Percentiles rank a stretch among this genome's conserved stretches.
Evolutionary conservation across 495 filamentous ascomycete genomes (phyloP).

Genomic region (Neurospora tetrasperma): DNA sequence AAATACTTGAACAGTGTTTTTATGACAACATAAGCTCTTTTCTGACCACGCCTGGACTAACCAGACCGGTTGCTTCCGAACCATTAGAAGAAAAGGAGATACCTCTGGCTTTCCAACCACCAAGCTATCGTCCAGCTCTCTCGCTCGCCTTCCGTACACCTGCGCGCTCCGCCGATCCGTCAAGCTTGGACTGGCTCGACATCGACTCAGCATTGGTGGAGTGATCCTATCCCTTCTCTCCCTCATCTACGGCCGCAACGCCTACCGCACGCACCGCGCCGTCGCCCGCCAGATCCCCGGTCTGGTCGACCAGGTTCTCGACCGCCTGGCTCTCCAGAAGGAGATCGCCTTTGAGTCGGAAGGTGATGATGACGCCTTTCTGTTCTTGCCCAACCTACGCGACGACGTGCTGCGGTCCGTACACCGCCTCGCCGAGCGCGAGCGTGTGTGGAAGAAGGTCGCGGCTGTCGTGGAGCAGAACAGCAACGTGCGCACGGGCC

Average conservation of each 20-base stretch:
- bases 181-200: constrained; percentile 82
- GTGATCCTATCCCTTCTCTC: constrained; percentile 43
- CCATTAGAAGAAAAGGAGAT: constrained; percentile 74
- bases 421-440: constrained; percentile 60
- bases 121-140: constrained; percentile 59
- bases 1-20: constrained; percentile 6
- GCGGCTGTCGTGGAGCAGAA: constrained; percentile 80
- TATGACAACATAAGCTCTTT: constrained; percentile 15
- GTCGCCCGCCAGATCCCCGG: constrained; percentile 61
- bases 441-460: constrained; percentile 74
- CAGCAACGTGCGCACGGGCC: constrained; percentile 77
- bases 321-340: constrained; percentile 73
- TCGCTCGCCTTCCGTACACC: constrained; percentile 76
- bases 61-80: constrained; percentile 52
- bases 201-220: constrained; percentile 87
- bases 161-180: constrained; percentile 84
- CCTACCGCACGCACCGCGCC: constrained; percentile 45
- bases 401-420: constrained; percentile 85
- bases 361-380: constrained; percentile 57
- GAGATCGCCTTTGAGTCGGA: constrained; percentile 56
- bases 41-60: constrained; percentile 51
- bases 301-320: constrained; percentile 70
- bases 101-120: constrained; percentile 43
- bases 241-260: constrained; percentile 46
- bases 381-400: constrained; percentile 77